phyloP scores from a whole-genome alignment of 192 early-diverging fungal species.

The Phlyctochytrium bullatum region DNA sequence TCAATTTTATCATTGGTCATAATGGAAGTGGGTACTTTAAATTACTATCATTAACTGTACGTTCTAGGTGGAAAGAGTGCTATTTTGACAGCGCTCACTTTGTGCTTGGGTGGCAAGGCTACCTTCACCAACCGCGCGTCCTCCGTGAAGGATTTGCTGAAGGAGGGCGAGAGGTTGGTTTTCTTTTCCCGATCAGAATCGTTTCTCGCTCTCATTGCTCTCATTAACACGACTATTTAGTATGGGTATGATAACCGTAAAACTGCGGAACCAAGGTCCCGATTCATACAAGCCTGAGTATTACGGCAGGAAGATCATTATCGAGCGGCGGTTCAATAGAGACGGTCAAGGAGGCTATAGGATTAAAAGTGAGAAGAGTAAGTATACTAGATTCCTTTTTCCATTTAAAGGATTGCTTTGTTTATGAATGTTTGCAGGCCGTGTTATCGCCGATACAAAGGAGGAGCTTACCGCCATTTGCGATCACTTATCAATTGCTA shows the following conservation, averaged over 20 bases:
- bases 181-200: too few relatives aligned
- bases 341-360: constrained; percentile 72
- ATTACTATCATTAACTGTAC: constrained; percentile 1
- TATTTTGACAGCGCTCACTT: constrained; percentile 84
- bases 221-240: constrained; percentile 29
- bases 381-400: constrained; percentile 7
- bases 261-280: constrained; percentile 76
- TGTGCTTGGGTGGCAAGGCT: constrained; percentile 92
- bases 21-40: constrained; percentile 73
- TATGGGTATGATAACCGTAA: constrained; percentile 62
- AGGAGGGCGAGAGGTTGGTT: constrained; percentile 72
- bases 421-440: constrained; percentile 22
- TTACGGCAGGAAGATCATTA: constrained; percentile 77
- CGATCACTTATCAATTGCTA: constrained; percentile 87
- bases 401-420: neutral
- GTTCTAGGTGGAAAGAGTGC: constrained; percentile 87
- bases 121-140: constrained; percentile 80
- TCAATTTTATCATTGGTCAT: constrained; percentile 97
- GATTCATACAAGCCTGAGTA: constrained; percentile 79
- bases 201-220: neutral
- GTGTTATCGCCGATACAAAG: constrained; percentile 68
- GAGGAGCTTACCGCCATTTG: constrained; percentile 80
- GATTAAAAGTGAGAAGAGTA: constrained; percentile 66
- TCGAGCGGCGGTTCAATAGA: constrained; percentile 73
- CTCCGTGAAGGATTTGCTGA: constrained; percentile 73